Evolutionary conservation across 257 asterid species (phyloP), one percentile per base, ranked within the genome.

Genomic region (Eucommia ulmoides): DNA sequence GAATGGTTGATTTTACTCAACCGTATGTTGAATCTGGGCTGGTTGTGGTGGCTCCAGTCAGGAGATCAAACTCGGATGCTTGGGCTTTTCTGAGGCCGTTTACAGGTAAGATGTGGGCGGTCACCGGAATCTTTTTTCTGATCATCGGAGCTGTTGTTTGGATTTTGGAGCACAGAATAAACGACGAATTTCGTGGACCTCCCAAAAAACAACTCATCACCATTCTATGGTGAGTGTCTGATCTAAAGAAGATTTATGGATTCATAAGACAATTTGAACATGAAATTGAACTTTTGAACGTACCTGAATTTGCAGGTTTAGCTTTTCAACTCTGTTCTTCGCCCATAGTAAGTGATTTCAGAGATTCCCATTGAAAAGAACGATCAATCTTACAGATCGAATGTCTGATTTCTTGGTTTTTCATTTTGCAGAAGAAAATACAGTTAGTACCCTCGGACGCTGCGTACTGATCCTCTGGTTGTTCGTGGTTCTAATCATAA

Each of bases 41-140:
- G 50, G 93, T 87, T 4, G 80, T 87, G 1, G 84, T 87, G 61
- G 78, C 68, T 9, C 93, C 78, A 1, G 62, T 66, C 45, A 74
- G 66, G 67, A 81, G 71, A 65, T 18, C 59, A 69, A 55, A 60
- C 33, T 68, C 82, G 33, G 74, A 70, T 61, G 65, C 93, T 51
- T 83, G 93, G 93, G 81, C 87, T 35, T 87, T 87, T 68, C 10
- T 83, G 76, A 67, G 65, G 33, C 97, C 97, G 18, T 87, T 87
- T 68, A 66, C 83, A 61, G 77, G 80, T 9, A 20, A 25, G 18
- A 74, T 74, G 80, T 87, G 93, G 97, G 78, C 23, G 20, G 71
- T 78, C 55, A 83, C 84, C n/a, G 75, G 65, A 35, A 60, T 74
- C 3, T 74, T 74, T 67, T 87, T 77, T 72, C 74, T 87, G 42